Evolutionary conservation across 2,329 filamentous ascomycete genomes (phyloP).

Genomic region (Zasmidium angulare): DNA sequence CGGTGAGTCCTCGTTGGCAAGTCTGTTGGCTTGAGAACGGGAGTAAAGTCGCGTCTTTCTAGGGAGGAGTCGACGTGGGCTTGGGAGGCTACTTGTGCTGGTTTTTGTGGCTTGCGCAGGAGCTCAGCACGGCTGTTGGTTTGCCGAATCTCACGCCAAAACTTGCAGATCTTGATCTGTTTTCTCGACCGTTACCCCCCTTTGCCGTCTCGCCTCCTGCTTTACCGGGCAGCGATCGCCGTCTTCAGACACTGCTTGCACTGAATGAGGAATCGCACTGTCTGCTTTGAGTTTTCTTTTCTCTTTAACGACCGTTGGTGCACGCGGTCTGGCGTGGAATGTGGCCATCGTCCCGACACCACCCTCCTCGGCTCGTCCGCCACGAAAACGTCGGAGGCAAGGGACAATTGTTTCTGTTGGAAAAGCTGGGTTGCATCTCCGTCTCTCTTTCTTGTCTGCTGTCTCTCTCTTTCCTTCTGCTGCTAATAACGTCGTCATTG

Average conservation of each 20-base stretch:
- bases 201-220: background rate
- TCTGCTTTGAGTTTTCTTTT: background rate
- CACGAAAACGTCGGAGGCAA: conserved; percentile 1
- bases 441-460: background rate
- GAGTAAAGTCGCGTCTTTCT: background rate
- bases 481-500: background rate
- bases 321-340: conserved; percentile 1
- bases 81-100: background rate
- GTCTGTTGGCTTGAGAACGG: too few relatives aligned
- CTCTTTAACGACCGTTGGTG: background rate
- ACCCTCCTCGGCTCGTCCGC: background rate
- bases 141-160: background rate
- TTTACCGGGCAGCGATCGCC: conserved; percentile 1
- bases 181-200: background rate
- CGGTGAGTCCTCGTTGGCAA: too few relatives aligned
- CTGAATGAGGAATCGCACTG: conserved; percentile 1
- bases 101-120: background rate
- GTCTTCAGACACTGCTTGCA: background rate
- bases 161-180: conserved; percentile 4
- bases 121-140: background rate
- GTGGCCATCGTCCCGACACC: background rate
- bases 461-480: background rate
- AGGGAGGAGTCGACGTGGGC: background rate
- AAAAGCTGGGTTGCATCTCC: background rate
- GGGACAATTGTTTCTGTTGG: background rate